These are phyloP conservation scores for Verbascum thapsus DNA, from an alignment of 257 asterid genomes.

Conservation along the genomic window DNA sequence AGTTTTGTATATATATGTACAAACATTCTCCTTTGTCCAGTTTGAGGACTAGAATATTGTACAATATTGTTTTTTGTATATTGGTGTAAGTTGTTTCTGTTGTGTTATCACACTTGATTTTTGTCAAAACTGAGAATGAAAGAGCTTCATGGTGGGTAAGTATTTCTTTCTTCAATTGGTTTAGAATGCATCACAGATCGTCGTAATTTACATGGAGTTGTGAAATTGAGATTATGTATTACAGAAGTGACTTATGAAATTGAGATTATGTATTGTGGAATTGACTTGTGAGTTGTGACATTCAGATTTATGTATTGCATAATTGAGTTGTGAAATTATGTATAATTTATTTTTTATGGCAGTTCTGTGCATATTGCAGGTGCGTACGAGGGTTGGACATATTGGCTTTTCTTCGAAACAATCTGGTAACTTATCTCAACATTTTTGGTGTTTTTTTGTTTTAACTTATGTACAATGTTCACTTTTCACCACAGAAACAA, in stretches of 20 bases:
- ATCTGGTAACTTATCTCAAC: constrained; percentile 11
- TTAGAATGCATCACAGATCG: not conserved
- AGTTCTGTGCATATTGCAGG: constrained; percentile 24
- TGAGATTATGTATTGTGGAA: not conserved
- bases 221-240: not conserved
- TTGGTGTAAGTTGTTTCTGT: not conserved
- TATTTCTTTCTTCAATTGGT: not conserved
- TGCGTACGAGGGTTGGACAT: constrained; percentile 34
- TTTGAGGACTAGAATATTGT: constrained; percentile 7
- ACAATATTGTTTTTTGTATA: constrained; percentile 4
- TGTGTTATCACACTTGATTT: not conserved
- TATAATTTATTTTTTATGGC: not conserved
- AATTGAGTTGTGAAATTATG: too few species aligned
- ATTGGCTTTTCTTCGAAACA: constrained; percentile 33
- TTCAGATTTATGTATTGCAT: too few species aligned
- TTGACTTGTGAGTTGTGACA: too few species aligned
- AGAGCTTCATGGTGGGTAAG: not conserved
- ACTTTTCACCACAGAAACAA: constrained; percentile 24
- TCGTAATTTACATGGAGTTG: not conserved
- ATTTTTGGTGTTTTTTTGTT: constrained; percentile 1
- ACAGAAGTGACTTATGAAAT: not conserved
- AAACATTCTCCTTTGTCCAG: not conserved
- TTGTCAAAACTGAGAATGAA: not conserved
- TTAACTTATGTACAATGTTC: constrained; percentile 21
- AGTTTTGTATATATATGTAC: not conserved